Percentiles rank a stretch among this genome's conserved stretches.
These are phyloP conservation scores for Fusarium sp. DNA, from an alignment of 2,329 filamentous ascomycete species.

Conservation along the genomic window DNA sequence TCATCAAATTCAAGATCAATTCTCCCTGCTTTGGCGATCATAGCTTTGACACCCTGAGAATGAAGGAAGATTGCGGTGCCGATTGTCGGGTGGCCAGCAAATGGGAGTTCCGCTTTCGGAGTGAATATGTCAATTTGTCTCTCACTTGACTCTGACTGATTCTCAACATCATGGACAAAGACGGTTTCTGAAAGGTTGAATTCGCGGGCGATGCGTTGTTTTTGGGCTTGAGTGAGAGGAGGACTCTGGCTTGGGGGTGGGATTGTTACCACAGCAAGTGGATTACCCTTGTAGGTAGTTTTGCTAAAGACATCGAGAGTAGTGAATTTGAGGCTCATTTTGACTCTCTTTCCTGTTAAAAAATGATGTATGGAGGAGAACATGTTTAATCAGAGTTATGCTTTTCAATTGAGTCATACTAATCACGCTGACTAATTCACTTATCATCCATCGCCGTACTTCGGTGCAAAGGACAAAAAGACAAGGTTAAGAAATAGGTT, in stretches of 20 bases:
- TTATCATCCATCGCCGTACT: neutral
- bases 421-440: neutral
- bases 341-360: neutral
- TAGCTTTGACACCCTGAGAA: constrained; percentile 49
- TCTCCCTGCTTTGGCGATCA: constrained; percentile 66
- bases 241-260: constrained; percentile 49
- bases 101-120: constrained; percentile 63
- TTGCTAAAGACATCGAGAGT: constrained; percentile 69
- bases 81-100: constrained; percentile 71
- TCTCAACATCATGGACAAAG: constrained; percentile 63
- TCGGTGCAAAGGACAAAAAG: neutral
- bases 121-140: constrained; percentile 69
- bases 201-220: constrained; percentile 68
- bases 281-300: constrained; percentile 65
- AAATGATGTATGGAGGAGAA: too few relatives aligned
- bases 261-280: constrained; percentile 67
- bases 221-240: constrained; percentile 58
- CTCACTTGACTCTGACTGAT: constrained; percentile 39
- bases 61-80: constrained; percentile 64
- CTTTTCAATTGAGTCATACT: neutral
- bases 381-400: rapidly evolving
- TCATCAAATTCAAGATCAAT: constrained; percentile 55
- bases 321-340: constrained; percentile 56
- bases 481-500: neutral
- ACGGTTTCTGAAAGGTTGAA: constrained; percentile 73